Percentiles rank a stretch among this genome's conserved stretches.
Evolutionary conservation across 1,139 yeast genomes (phyloP).

Genomic region (Suhomyces chickasaworum): DNA sequence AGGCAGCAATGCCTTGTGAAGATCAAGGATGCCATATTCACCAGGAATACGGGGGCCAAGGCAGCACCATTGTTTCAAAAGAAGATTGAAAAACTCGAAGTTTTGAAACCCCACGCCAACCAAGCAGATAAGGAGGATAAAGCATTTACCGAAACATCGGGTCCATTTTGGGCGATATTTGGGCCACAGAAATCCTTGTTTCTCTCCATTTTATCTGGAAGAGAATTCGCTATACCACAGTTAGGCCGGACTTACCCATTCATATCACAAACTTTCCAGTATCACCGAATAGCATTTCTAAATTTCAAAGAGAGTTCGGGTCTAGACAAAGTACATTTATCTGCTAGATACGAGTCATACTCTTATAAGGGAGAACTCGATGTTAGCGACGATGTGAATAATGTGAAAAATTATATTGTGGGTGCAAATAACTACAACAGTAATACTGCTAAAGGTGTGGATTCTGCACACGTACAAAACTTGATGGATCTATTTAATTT

Average conservation of each 20-base stretch:
- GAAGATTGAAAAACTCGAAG: slow-evolving; percentile 31
- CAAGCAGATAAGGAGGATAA: not conserved
- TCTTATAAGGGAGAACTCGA: slow-evolving; percentile 54
- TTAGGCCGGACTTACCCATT: slow-evolving; percentile 56
- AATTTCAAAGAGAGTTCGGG: slow-evolving; percentile 61
- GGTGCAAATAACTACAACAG: slow-evolving; percentile 52
- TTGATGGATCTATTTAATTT: slow-evolving; percentile 58
- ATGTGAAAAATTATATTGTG: slow-evolving; percentile 61
- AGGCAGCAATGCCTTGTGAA: slow-evolving; percentile 16
- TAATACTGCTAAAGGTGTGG: slow-evolving; percentile 17
- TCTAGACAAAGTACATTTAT: slow-evolving; percentile 72
- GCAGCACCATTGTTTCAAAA: slow-evolving; percentile 21
- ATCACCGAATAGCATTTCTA: slow-evolving; percentile 45
- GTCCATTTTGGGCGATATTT: slow-evolving; percentile 36
- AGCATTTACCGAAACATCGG: slow-evolving; percentile 9
- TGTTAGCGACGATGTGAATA: slow-evolving; percentile 73
- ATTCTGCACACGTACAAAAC: slow-evolving; percentile 35
- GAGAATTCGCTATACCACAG: slow-evolving; percentile 54
- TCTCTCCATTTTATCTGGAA: slow-evolving; percentile 36
- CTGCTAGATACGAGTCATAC: slow-evolving; percentile 86
- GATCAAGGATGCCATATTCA: slow-evolving; percentile 23
- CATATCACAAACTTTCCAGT: slow-evolving; percentile 34
- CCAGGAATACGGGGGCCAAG: slow-evolving; percentile 12
- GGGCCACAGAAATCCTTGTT: slow-evolving; percentile 42
- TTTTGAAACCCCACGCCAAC: slow-evolving; percentile 16